Conservation (phyloP, 2,329 filamentous ascomycete genomes). For the Botryosphaeria agaves region DNA sequence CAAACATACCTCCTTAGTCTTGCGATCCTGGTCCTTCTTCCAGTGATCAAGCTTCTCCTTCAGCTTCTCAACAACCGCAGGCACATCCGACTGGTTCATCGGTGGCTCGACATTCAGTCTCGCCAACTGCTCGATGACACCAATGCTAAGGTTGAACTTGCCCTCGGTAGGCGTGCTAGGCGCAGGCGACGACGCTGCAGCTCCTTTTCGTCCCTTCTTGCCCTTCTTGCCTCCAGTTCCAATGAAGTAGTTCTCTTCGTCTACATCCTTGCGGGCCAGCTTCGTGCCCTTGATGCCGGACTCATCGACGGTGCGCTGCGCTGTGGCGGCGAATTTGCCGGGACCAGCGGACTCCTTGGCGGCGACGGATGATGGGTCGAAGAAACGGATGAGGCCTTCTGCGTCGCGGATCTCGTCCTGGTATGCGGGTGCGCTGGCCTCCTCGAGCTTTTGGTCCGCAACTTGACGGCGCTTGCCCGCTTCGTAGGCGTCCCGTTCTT, state of each 20-base stretch:
- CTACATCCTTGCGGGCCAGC: slow-evolving; percentile 64
- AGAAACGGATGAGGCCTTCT: slow-evolving; percentile 75
- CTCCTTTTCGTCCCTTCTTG: slow-evolving; percentile 71
- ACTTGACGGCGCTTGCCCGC: slow-evolving; percentile 60
- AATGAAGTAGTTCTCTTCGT: slow-evolving; percentile 70
- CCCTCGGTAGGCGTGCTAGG: slow-evolving; percentile 28
- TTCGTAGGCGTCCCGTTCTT: slow-evolving; percentile 58
- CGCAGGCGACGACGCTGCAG: slow-evolving; percentile 23
- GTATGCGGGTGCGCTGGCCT: slow-evolving; percentile 76
- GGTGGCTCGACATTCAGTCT: slow-evolving; percentile 77
- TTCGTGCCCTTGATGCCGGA: slow-evolving; percentile 72
- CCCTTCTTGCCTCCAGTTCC: slow-evolving; percentile 63
- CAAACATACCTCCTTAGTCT: slow-evolving; percentile 67
- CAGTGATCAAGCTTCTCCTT: slow-evolving; percentile 81
- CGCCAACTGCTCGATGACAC: slow-evolving; percentile 78
- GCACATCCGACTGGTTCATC: slow-evolving; percentile 68
- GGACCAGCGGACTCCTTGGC: slow-evolving; percentile 45
- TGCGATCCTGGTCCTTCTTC: slow-evolving; percentile 76
- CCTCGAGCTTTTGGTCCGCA: slow-evolving; percentile 59
- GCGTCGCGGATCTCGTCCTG: slow-evolving; percentile 82
- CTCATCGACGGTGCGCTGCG: slow-evolving; percentile 70
- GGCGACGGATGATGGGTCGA: slow-evolving; percentile 53
- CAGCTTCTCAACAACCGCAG: slow-evolving; percentile 67
- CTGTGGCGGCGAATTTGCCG: slow-evolving; percentile 60
- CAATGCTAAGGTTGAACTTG: slow-evolving; percentile 75